A percentile compares a stretch with the other conserved stretches of the same genome.
phyloP scores from a whole-genome alignment of 768 basidiomycete species.

The Antrodiella citrinella region DNA sequence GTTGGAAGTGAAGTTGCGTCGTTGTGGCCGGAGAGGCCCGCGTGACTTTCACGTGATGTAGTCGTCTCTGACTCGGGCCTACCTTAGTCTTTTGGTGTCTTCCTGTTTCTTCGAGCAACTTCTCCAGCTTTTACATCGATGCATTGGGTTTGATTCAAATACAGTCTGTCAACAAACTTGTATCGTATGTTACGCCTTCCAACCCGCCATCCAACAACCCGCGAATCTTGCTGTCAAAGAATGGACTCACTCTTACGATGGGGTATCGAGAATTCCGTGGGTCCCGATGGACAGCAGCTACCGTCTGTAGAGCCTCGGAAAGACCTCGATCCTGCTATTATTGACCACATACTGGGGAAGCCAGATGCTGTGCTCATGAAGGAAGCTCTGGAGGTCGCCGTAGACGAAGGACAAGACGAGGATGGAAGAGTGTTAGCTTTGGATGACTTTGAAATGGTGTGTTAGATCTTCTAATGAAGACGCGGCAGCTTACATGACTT shows the following conservation, averaged over 20 bases:
- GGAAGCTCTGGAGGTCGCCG: constrained; percentile 59
- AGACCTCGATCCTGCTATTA: constrained; percentile 73
- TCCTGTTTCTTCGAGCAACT: constrained; percentile 5
- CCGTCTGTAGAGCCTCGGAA: constrained; percentile 28
- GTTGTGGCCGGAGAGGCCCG: no score
- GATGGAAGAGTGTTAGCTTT: constrained; percentile 59
- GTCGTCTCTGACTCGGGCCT: background rate
- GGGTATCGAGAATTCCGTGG: constrained; percentile 65
- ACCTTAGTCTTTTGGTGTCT: background rate
- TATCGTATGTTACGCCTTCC: no score
- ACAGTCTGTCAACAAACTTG: background rate
- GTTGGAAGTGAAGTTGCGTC: no score
- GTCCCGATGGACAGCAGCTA: constrained; percentile 23
- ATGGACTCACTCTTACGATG: constrained; percentile 81
- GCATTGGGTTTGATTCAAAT: background rate
- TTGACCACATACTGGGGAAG: constrained; percentile 80
- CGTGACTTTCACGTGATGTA: background rate
- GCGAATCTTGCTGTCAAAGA: background rate
- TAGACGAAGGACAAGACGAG: constrained; percentile 46
- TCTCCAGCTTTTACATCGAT: constrained; percentile 3
- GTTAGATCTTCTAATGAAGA: constrained; percentile 11
- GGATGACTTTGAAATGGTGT: constrained; percentile 84
- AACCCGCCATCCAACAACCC: background rate
- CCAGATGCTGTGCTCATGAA: constrained; percentile 81
- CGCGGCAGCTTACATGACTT: background rate